These are phyloP conservation scores for Saccharomycopsis oosterbeekiorum DNA, from an alignment of 805 yeast species.

Conservation along the genomic window DNA sequence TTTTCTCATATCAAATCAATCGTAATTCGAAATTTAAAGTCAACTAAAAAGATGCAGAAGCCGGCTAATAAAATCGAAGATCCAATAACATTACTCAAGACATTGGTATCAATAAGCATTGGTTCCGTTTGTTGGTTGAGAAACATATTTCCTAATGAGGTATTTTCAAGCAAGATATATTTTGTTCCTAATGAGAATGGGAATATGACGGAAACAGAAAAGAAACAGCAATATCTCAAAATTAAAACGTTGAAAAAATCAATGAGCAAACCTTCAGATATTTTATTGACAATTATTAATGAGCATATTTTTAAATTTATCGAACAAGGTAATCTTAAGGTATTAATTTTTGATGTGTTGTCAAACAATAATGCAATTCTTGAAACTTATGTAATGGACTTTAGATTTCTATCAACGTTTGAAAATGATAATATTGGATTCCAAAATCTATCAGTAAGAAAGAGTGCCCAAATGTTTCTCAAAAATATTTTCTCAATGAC, in stretches of 20 bases:
- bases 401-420: background rate
- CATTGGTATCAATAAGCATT: slow-evolving; percentile 32
- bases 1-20: no score
- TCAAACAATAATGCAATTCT: slow-evolving; percentile 7
- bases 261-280: slow-evolving; percentile 36
- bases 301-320: slow-evolving; percentile 39
- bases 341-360: slow-evolving; percentile 35
- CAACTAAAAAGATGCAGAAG: background rate
- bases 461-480: background rate
- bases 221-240: slow-evolving; percentile 29
- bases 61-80: background rate
- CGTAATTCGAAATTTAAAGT: no score
- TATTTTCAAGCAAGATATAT: slow-evolving; percentile 32
- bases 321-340: slow-evolving; percentile 32
- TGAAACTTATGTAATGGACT: slow-evolving; percentile 3
- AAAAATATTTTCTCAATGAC: background rate
- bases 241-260: slow-evolving; percentile 42
- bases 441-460: background rate
- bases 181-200: slow-evolving; percentile 27
- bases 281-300: slow-evolving; percentile 45
- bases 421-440: background rate
- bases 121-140: slow-evolving; percentile 50
- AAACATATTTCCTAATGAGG: slow-evolving; percentile 47
- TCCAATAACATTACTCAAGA: background rate
- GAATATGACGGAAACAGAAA: slow-evolving; percentile 21